phyloP scores from a whole-genome alignment of 805 yeast genomes.

The Pichia nanzhaoensis region DNA sequence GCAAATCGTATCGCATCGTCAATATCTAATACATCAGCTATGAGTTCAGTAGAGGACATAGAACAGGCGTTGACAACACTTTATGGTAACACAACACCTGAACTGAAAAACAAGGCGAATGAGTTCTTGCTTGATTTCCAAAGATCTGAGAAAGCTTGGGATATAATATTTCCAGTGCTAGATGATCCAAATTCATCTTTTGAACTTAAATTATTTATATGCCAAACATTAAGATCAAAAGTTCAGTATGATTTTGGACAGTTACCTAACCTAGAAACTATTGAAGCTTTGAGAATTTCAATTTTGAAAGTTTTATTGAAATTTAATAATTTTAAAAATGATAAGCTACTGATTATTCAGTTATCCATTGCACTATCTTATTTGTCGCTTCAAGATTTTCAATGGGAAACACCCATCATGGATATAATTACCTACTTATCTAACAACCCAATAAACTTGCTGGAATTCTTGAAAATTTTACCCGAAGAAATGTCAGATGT shows the following conservation, averaged over 20 bases:
- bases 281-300: constrained; percentile 58
- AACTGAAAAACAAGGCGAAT: constrained; percentile 40
- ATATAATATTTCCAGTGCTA: constrained; percentile 51
- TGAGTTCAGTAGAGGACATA: constrained; percentile 21
- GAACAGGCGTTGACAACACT: constrained; percentile 42
- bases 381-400: constrained; percentile 66
- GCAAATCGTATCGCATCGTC: no score
- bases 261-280: constrained; percentile 47
- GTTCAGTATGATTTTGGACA: constrained; percentile 81
- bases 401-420: constrained; percentile 64
- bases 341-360: constrained; percentile 69
- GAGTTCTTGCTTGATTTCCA: constrained; percentile 73
- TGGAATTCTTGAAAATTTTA: constrained; percentile 77
- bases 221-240: constrained; percentile 85
- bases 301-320: constrained; percentile 50
- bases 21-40: not conserved
- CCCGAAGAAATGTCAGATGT: constrained; percentile 88
- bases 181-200: constrained; percentile 27
- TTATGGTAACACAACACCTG: constrained; percentile 30
- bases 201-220: constrained; percentile 72
- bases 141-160: constrained; percentile 80
- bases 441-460: constrained; percentile 39
- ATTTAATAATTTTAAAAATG: constrained; percentile 18
- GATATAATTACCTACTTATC: constrained; percentile 55
- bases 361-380: constrained; percentile 76